These are phyloP conservation scores for Trifolium dubium DNA, from an alignment of 306 rosid genomes.

Conservation along the genomic window DNA sequence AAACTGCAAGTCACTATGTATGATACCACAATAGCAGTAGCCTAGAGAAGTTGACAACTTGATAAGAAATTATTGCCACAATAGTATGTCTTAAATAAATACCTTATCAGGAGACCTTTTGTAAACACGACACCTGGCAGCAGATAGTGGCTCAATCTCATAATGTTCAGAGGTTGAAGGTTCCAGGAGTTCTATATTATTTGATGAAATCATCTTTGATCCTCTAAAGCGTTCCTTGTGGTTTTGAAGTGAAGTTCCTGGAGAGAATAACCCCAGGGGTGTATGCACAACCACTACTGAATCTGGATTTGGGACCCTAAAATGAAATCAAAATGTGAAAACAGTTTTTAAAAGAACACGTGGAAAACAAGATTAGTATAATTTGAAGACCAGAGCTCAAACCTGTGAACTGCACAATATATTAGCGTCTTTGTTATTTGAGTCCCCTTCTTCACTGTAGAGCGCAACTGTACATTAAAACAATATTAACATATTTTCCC, in stretches of 20 bases:
- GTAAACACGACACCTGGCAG: slow-evolving; percentile 75
- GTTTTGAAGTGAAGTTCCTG: slow-evolving; percentile 66
- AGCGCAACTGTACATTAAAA: slow-evolving; percentile 69
- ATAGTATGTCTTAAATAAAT: slow-evolving; percentile 10
- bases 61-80: slow-evolving; percentile 6
- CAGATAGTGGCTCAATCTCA: slow-evolving; percentile 68
- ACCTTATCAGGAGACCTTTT: slow-evolving; percentile 69
- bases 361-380: not conserved
- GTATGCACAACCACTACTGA: slow-evolving; percentile 74
- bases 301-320: slow-evolving; percentile 75
- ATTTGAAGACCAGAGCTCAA: slow-evolving; percentile 35
- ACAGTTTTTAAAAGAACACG: not conserved
- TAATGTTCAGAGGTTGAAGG: slow-evolving; percentile 51
- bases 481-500: slow-evolving; percentile 40
- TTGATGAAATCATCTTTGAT: slow-evolving; percentile 64
- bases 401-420: slow-evolving; percentile 91
- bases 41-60: slow-evolving; percentile 25
- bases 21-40: slow-evolving; percentile 17
- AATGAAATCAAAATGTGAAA: slow-evolving; percentile 31
- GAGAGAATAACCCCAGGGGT: slow-evolving; percentile 64
- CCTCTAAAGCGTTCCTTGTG: slow-evolving; percentile 68
- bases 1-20: not conserved
- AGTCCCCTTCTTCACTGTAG: slow-evolving; percentile 74
- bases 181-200: slow-evolving; percentile 58
- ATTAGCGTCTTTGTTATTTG: slow-evolving; percentile 62